These are phyloP conservation scores for Phaffia tasmanica DNA, from an alignment of 768 basidiomycete genomes.

Conservation along the genomic window DNA sequence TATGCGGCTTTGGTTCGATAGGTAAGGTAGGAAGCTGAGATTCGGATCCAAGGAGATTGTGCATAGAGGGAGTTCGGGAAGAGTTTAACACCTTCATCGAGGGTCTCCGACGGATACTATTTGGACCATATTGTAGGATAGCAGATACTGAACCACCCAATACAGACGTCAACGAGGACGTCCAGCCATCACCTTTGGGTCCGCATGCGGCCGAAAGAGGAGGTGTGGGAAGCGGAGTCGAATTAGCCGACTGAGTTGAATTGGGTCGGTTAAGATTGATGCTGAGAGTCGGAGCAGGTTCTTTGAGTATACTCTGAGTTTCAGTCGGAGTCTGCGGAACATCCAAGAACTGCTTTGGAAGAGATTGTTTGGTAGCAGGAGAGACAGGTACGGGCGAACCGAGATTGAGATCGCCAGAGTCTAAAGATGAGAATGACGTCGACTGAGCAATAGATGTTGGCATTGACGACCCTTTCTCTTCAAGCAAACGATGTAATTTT, in stretches of 20 bases:
- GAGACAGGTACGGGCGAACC: background rate
- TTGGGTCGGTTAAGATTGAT: no score
- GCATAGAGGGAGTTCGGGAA: conserved; percentile 39
- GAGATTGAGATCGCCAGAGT: background rate
- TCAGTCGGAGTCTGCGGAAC: background rate
- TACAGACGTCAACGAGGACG: conserved; percentile 46
- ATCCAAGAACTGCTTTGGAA: background rate
- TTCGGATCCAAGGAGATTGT: conserved; percentile 30
- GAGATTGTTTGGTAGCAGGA: background rate
- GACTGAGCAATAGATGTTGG: background rate
- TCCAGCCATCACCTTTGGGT: conserved; percentile 54
- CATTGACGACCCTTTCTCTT: background rate
- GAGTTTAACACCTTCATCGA: conserved; percentile 32
- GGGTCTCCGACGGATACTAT: conserved; percentile 28
- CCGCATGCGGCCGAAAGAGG: conserved; percentile 26
- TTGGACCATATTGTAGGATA: conserved; percentile 43
- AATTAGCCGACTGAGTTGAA: no score
- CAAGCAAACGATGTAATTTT: background rate
- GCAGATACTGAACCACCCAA: conserved; percentile 53
- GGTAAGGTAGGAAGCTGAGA: conserved; percentile 40
- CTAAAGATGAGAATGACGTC: background rate
- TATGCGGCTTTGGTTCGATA: conserved; percentile 64
- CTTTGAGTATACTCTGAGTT: background rate
- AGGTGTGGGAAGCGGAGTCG: background rate
- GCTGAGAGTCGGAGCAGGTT: background rate